phyloP scores from a whole-genome alignment of 768 basidiomycete species.

The Phaffia tasmanica region DNA sequence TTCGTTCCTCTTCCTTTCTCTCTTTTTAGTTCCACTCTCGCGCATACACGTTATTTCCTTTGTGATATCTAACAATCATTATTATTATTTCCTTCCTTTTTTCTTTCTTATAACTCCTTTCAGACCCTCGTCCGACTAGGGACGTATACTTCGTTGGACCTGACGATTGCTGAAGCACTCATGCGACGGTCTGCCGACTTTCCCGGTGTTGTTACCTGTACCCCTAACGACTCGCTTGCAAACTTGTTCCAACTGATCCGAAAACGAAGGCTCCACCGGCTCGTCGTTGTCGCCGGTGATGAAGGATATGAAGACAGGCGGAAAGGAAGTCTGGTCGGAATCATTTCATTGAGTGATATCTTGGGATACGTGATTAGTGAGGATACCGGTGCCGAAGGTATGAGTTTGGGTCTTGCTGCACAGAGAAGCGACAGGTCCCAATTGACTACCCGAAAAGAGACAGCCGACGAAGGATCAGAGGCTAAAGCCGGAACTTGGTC shows the following conservation, averaged over 20 bases:
- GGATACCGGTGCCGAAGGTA: neutral
- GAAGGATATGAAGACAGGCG: constrained; percentile 26
- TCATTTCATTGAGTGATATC: constrained; percentile 82
- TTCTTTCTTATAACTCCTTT: neutral
- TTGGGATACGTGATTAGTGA: constrained; percentile 58
- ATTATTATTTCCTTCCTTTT: neutral
- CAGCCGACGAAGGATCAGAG: neutral
- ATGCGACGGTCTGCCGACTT: constrained; percentile 88
- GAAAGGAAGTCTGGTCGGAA: constrained; percentile 58
- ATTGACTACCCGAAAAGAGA: neutral
- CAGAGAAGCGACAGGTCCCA: neutral
- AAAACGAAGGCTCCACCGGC: constrained; percentile 81
- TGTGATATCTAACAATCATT: neutral
- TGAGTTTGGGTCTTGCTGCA: neutral
- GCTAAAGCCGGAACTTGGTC: neutral
- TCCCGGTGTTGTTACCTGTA: constrained; percentile 92
- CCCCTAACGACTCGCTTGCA: constrained; percentile 78
- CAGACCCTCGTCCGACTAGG: constrained; percentile 90
- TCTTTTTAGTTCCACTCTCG: neutral
- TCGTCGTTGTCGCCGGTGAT: constrained; percentile 71
- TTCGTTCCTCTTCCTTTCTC: constrained; percentile 42
- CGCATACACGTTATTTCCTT: no score
- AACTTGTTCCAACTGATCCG: constrained; percentile 84
- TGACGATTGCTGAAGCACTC: constrained; percentile 84
- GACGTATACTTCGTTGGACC: constrained; percentile 88